Evolutionary conservation across 495 filamentous ascomycete species (phyloP).

Genomic region (Penicillium nucicola): DNA sequence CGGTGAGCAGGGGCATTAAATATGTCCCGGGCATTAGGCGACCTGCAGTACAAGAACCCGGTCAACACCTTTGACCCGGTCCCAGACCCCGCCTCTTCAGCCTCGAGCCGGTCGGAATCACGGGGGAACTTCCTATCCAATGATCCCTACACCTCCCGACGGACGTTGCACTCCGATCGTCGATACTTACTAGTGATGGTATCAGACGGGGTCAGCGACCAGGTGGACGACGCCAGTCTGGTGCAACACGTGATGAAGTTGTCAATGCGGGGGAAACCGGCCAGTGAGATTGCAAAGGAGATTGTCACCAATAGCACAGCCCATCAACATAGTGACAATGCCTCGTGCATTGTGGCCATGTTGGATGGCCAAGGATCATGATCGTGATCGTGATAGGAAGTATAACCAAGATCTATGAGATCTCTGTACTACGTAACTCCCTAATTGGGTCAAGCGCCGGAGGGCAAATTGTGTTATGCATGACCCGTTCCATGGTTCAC

Average conservation of each 20-base stretch:
- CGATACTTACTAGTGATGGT: constrained; percentile 31
- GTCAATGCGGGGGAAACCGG: constrained; percentile 28
- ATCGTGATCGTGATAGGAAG: too few relatives aligned
- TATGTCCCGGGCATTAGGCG: constrained; percentile 44
- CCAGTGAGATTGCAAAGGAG: constrained; percentile 30
- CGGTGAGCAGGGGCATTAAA: constrained; percentile 30
- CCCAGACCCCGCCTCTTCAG: constrained; percentile 16
- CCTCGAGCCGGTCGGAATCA: constrained; percentile 12
- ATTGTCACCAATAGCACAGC: constrained; percentile 16
- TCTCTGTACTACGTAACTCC: too few relatives aligned
- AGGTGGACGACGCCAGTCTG: constrained; percentile 24
- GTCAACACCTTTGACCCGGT: constrained; percentile 22
- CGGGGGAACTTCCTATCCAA: constrained; percentile 34
- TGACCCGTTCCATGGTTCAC: constrained; percentile 8
- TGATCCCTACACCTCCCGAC: constrained; percentile 27
- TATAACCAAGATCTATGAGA: background rate
- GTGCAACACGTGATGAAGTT: constrained; percentile 35
- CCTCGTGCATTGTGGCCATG: constrained; percentile 33
- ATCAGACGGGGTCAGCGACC: constrained; percentile 35
- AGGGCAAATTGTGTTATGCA: constrained; percentile 20
- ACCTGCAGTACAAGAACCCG: constrained; percentile 42
- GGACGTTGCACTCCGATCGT: constrained; percentile 17
- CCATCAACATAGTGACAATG: constrained; percentile 28
- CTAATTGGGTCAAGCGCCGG: background rate
- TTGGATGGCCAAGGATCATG: constrained; percentile 27